Evolutionary conservation across 345 rosid genomes (phyloP).

Genomic region (Moricandia moricandioides): DNA sequence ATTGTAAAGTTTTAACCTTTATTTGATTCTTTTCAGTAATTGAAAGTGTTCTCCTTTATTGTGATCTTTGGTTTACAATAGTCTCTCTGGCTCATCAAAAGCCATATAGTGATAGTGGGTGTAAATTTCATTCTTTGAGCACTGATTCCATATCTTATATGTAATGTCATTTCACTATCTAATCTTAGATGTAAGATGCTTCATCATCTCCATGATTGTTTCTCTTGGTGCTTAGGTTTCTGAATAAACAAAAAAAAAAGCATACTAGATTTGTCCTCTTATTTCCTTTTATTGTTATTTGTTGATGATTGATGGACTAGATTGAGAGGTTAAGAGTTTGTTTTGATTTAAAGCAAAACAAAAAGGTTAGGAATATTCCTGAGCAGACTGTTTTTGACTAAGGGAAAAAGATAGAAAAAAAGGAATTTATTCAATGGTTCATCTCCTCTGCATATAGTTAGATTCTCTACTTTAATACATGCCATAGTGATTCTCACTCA

Average conservation of each 20-base stretch:
- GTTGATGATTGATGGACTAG: background rate
- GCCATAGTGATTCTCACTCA: background rate
- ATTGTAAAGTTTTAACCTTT: background rate
- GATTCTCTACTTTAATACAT: conserved; percentile 12
- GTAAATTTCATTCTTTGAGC: conserved; percentile 26
- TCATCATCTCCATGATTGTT: conserved; percentile 1
- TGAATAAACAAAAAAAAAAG: background rate
- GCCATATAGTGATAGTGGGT: conserved; percentile 23
- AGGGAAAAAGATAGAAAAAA: background rate
- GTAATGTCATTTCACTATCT: conserved; percentile 32
- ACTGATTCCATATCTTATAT: conserved; percentile 36
- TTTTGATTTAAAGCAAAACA: conserved; percentile 7
- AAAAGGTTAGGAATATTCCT: conserved; percentile 19
- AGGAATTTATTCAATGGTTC: conserved; percentile 29
- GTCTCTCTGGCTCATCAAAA: conserved; percentile 32
- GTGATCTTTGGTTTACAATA: background rate
- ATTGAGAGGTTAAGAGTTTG: conserved; percentile 1
- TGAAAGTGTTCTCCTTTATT: background rate
- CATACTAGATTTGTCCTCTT: background rate
- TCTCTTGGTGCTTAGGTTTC: background rate
- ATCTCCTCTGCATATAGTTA: conserved; percentile 19
- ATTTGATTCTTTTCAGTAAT: conserved; percentile 1
- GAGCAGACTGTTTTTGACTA: conserved; percentile 11
- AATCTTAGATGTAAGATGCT: conserved; percentile 13
- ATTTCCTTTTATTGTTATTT: background rate